These are phyloP conservation scores for Coemansia erecta DNA, from an alignment of 192 early-diverging fungal genomes.

Conservation along the genomic window DNA sequence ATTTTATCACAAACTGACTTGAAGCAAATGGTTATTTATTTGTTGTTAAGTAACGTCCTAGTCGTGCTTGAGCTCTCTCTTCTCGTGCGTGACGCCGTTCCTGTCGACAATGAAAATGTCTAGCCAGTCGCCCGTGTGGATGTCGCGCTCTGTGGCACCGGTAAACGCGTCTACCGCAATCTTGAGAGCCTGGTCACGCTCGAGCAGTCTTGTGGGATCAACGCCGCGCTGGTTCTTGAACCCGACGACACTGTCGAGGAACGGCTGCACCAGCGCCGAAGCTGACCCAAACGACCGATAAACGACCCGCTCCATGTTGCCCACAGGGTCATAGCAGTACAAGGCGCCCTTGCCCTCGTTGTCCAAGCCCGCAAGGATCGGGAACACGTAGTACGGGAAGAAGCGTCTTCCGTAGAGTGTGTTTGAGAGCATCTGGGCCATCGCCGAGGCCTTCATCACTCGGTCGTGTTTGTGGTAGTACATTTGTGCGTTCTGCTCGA, in stretches of 20 bases:
- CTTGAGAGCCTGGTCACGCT: slow-evolving; percentile 57
- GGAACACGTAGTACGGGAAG: slow-evolving; percentile 95
- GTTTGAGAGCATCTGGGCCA: slow-evolving; percentile 93
- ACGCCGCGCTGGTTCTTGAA: slow-evolving; percentile 64
- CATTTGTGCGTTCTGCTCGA: slow-evolving; percentile 89
- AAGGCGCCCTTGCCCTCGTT: slow-evolving; percentile 86
- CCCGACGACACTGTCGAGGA: slow-evolving; percentile 92
- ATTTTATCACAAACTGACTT: not conserved
- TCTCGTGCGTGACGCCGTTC: slow-evolving; percentile 72
- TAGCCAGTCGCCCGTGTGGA: slow-evolving; percentile 94
- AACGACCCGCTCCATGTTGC: slow-evolving; percentile 77
- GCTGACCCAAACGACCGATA: slow-evolving; percentile 82
- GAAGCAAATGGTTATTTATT: not conserved
- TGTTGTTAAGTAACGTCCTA: slow-evolving; percentile 58
- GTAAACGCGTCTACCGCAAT: slow-evolving; percentile 96
- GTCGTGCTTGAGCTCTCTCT: slow-evolving; percentile 86
- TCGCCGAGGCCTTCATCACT: slow-evolving; percentile 76
- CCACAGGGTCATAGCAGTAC: slow-evolving; percentile 91
- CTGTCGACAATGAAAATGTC: slow-evolving; percentile 87
- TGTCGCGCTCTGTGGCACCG: slow-evolving; percentile 95
- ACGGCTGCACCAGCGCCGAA: slow-evolving; percentile 90
- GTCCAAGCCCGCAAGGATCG: slow-evolving; percentile 87
- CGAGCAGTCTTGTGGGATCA: slow-evolving; percentile 9
- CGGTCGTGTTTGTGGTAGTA: slow-evolving; percentile 91
- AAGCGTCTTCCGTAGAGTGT: slow-evolving; percentile 91